phyloP scores from a whole-genome alignment of 345 rosid genomes.

The Pistacia integerrima region DNA sequence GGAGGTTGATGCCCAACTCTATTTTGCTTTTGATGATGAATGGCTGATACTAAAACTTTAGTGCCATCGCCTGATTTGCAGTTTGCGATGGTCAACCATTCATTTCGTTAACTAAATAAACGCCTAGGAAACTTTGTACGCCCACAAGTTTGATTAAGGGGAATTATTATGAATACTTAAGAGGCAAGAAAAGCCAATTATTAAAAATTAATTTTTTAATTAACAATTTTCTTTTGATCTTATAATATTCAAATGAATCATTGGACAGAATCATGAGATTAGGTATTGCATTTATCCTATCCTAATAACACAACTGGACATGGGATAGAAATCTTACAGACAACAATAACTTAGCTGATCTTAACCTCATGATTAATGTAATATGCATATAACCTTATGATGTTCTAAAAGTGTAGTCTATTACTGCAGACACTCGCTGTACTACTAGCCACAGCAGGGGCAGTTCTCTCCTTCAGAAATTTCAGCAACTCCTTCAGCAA shows the following conservation, averaged over 20 bases:
- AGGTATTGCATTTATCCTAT: conserved; percentile 20
- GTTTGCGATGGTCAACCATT: conserved; percentile 22
- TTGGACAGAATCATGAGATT: conserved; percentile 19
- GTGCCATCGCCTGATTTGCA: conserved; percentile 2
- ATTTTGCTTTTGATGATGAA: conserved; percentile 25
- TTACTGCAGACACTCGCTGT: conserved; percentile 55
- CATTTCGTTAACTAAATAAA: conserved; percentile 12
- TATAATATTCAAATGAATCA: conserved; percentile 6
- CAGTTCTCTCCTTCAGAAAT: conserved; percentile 71
- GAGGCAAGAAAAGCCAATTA: conserved; percentile 32
- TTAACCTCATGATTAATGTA: neutral
- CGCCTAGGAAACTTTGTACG: neutral
- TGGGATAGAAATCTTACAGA: neutral
- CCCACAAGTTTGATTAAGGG: conserved; percentile 15
- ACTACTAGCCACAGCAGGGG: conserved; percentile 71
- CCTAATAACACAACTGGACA: conserved; percentile 3
- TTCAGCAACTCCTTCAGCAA: conserved; percentile 74
- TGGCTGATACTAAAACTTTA: conserved; percentile 7
- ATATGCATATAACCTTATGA: neutral
- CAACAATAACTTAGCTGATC: neutral
- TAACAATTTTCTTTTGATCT: conserved; percentile 2
- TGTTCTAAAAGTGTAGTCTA: neutral
- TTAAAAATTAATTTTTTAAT: conserved; percentile 10
- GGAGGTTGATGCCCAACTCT: conserved; percentile 6
- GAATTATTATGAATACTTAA: conserved; percentile 30